A percentile compares a stretch with the other conserved stretches of the same genome.
Conservation (phyloP, 176 grass and related monocot species). For the Phoenix dactylifera region DNA sequence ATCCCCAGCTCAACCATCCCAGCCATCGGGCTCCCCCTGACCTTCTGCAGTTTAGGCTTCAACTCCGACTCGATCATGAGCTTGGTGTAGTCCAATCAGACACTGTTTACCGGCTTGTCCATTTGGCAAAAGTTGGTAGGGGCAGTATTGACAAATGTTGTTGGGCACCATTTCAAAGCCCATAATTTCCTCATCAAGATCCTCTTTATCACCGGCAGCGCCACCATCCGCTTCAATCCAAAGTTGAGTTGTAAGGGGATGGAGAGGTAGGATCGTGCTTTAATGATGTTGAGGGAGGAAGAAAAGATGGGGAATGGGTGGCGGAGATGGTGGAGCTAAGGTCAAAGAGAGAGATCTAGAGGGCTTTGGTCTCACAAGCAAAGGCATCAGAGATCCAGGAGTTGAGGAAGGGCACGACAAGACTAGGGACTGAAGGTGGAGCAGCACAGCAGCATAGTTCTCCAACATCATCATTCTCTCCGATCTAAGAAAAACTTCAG, state of each 20-base stretch:
- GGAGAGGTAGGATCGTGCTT: neutral
- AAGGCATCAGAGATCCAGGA: too few relatives aligned
- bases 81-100: constrained; percentile 7
- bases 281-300: neutral
- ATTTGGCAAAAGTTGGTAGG: constrained; percentile 65
- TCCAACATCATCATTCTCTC: too few relatives aligned
- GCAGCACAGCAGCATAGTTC: too few relatives aligned
- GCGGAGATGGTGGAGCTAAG: neutral
- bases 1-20: neutral
- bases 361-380: constrained; percentile 14
- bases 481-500: too few relatives aligned
- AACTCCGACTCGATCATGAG: neutral
- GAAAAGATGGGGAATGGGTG: neutral
- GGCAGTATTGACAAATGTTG: constrained; percentile 85
- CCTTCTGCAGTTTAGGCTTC: neutral
- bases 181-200: constrained; percentile 55
- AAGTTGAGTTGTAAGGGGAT: neutral
- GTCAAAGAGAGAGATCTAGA: constrained; percentile 56
- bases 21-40: neutral
- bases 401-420: too few relatives aligned
- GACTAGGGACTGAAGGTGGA: too few relatives aligned
- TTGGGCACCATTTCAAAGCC: constrained; percentile 48
- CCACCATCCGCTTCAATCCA: neutral
- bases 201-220: constrained; percentile 7
- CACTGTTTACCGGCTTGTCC: constrained; percentile 78